Evolutionary conservation across 2,329 filamentous ascomycete species (phyloP).

Genomic region (Pezizomycotina sp.): DNA sequence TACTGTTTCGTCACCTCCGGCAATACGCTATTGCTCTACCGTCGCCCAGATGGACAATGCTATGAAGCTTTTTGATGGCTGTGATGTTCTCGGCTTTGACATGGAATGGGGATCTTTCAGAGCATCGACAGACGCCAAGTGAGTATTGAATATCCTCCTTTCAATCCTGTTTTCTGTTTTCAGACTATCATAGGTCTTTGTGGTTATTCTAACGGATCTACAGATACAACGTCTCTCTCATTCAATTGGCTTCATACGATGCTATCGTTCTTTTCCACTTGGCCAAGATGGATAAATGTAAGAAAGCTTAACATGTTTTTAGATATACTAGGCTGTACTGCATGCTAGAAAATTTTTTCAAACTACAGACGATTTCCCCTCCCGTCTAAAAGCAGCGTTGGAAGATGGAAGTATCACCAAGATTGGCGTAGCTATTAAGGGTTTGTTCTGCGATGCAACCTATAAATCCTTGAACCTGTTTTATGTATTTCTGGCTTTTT

Average conservation of each 20-base stretch:
- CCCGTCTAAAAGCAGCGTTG: conserved; percentile 53
- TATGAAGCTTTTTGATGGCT: conserved; percentile 46
- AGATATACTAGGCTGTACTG: neutral
- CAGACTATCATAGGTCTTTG: conserved; percentile 30
- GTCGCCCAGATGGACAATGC: conserved; percentile 50
- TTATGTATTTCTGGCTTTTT: conserved; percentile 1
- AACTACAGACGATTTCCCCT: conserved; percentile 52
- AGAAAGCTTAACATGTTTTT: too few species aligned
- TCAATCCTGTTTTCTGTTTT: conserved; percentile 5
- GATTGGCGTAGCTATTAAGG: conserved; percentile 57
- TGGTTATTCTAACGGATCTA: conserved; percentile 29
- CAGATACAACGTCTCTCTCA: conserved; percentile 58
- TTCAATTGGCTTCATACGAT: conserved; percentile 64
- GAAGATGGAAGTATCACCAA: conserved; percentile 56
- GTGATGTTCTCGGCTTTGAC: conserved; percentile 69
- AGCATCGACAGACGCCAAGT: conserved; percentile 15
- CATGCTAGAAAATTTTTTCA: conserved; percentile 30
- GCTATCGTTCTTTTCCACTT: conserved; percentile 71
- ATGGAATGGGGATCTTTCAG: conserved; percentile 55
- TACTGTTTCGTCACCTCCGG: conserved; percentile 34
- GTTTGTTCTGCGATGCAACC: conserved; percentile 36
- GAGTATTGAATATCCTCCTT: conserved; percentile 11
- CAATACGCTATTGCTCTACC: conserved; percentile 62
- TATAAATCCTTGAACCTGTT: neutral
- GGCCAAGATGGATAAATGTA: conserved; percentile 35